A percentile compares a stretch with the other conserved stretches of the same genome.
phyloP scores from a whole-genome alignment of 352 stramenopile species.

The Phytophthora chlamydospora region DNA sequence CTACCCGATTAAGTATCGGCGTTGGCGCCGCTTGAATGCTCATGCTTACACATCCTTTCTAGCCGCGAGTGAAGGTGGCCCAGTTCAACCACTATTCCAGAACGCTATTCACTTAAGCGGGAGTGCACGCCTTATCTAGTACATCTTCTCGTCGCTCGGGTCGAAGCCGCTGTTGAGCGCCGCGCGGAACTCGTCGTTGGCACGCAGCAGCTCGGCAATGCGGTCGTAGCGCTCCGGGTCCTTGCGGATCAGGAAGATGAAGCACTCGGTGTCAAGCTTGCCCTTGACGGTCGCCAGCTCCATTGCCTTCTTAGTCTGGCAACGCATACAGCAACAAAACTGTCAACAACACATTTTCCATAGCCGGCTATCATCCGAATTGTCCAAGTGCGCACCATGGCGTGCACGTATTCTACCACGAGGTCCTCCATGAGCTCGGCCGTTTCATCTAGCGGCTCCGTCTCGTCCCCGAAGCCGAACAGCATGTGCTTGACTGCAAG shows the following conservation, averaged over 20 bases:
- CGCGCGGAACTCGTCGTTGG: conserved; percentile 87
- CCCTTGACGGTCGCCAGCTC: conserved; percentile 82
- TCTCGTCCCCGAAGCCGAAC: conserved; percentile 86
- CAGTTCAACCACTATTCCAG: conserved; percentile 28
- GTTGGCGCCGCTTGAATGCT: conserved; percentile 10
- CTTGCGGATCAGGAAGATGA: conserved; percentile 91
- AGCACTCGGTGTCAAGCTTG: conserved; percentile 89
- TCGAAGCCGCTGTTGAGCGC: conserved; percentile 91
- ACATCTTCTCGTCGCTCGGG: conserved; percentile 89
- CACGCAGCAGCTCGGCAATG: conserved; percentile 80
- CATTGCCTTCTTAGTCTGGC: conserved; percentile 87
- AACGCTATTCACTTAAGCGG: conserved; percentile 15
- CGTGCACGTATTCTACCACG: conserved; percentile 80
- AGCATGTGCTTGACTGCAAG: conserved; percentile 89
- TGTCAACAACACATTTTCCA: background rate
- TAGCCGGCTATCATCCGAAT: too few relatives aligned
- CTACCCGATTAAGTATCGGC: conserved; percentile 1
- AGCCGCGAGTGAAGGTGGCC: background rate
- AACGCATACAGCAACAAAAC: conserved; percentile 1
- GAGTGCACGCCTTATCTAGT: conserved; percentile 34
- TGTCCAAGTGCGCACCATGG: conserved; percentile 59
- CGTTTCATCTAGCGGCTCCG: conserved; percentile 73
- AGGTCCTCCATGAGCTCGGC: conserved; percentile 88
- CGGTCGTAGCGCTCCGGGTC: conserved; percentile 83
- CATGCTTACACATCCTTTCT: conserved; percentile 24